A percentile compares a stretch with the other conserved stretches of the same genome.
These are phyloP conservation scores for Byssochlamys sp. DNA, from an alignment of 2,329 filamentous ascomycete genomes.

Conservation along the genomic window DNA sequence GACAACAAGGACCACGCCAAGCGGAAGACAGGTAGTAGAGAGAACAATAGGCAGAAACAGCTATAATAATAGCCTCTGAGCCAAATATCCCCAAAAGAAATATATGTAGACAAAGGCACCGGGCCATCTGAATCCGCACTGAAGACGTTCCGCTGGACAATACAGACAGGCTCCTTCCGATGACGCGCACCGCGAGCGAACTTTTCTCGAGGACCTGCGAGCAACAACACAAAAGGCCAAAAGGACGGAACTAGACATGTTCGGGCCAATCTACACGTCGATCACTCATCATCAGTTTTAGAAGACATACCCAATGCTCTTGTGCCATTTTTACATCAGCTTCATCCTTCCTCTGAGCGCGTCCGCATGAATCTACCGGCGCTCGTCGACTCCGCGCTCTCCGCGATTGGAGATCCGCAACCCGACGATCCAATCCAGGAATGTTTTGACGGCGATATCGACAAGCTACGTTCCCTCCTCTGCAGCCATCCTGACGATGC, in stretches of 20 bases:
- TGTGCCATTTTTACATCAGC: neutral
- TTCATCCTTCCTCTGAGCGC: neutral
- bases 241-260: neutral
- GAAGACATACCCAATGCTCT: neutral
- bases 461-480: slow-evolving; percentile 15
- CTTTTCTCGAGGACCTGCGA: neutral
- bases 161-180: neutral
- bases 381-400: slow-evolving; percentile 16
- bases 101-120: neutral
- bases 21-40: neutral
- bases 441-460: slow-evolving; percentile 20
- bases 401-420: slow-evolving; percentile 18
- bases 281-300: neutral
- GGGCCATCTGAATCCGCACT: neutral
- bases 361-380: slow-evolving; percentile 14
- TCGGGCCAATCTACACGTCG: neutral
- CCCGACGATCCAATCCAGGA: slow-evolving; percentile 27
- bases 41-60: neutral
- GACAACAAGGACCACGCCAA: neutral
- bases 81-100: too few species aligned
- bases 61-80: neutral
- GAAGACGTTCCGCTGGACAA: neutral
- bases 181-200: neutral
- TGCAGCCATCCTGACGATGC: slow-evolving; percentile 31
- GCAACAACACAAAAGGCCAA: neutral